A percentile compares a stretch with the other conserved stretches of the same genome.
phyloP scores from a whole-genome alignment of 31 red algal species.

The Asparagopsis taxiformis region DNA sequence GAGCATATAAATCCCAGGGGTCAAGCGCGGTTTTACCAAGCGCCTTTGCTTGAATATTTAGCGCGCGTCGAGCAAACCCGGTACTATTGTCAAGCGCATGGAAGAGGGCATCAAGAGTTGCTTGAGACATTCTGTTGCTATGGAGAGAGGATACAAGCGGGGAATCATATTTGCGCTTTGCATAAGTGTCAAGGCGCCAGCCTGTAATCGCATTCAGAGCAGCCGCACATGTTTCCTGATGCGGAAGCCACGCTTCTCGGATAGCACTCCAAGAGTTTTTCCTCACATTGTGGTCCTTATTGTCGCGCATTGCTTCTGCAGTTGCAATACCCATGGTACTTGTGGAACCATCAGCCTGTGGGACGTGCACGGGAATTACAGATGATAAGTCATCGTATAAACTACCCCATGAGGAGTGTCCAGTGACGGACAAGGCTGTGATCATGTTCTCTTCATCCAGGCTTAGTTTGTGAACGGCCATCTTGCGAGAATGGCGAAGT shows the following conservation, averaged over 20 bases:
- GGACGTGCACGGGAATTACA: slow-evolving; percentile 33
- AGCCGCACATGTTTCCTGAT: slow-evolving; percentile 66
- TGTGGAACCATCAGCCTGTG: slow-evolving; percentile 13
- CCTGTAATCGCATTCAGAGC: slow-evolving; percentile 64
- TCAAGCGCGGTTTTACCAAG: slow-evolving; percentile 38
- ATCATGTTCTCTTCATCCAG: slow-evolving; percentile 73
- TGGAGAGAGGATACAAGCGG: slow-evolving; percentile 56
- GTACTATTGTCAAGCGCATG: slow-evolving; percentile 35
- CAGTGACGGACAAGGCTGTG: slow-evolving; percentile 49
- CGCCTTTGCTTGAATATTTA: slow-evolving; percentile 47
- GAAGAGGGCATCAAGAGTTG: slow-evolving; percentile 50
- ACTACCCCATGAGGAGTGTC: slow-evolving; percentile 65
- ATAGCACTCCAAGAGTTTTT: slow-evolving; percentile 51
- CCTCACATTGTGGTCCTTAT: slow-evolving; percentile 30
- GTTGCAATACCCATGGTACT: slow-evolving; percentile 62
- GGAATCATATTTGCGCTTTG: slow-evolving; percentile 33
- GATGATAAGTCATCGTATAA: slow-evolving; percentile 59
- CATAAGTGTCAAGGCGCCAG: slow-evolving; percentile 59
- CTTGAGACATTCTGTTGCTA: slow-evolving; percentile 47
- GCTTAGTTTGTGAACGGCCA: slow-evolving; percentile 36
- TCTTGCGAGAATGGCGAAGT: slow-evolving; percentile 40
- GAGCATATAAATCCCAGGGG: slow-evolving; percentile 73
- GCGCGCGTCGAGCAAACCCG: slow-evolving; percentile 55
- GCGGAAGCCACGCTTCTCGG: slow-evolving; percentile 67
- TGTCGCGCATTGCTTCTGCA: slow-evolving; percentile 61